Base-by-base conservation (phyloP, 2,329 filamentous ascomycete genomes). In the Cercospora sp. region DNA sequence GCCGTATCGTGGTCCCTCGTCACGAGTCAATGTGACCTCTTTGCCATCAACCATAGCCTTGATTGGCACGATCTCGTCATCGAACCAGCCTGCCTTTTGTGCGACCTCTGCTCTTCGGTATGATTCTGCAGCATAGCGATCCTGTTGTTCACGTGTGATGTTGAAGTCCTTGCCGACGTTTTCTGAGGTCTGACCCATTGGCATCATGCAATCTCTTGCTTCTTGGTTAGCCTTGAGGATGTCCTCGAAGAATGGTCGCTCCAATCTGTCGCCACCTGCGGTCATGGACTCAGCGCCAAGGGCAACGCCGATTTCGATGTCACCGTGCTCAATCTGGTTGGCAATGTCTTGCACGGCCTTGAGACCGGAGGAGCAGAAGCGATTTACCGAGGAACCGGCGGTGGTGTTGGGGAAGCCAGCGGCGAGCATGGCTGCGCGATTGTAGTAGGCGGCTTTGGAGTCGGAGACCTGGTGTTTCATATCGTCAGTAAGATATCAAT, bases 171-270 rank as follows among this genome's bases (percentile, higher is more conserved):
- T 88, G 75, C 90, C 93, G 30, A 99, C 93, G 78, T 98, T 98
- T 84, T 99, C 95, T 68, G 91, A 94, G 2, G 95, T 99, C 88
- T 97, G 96, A 23, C 95, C 95, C 95, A 99, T 99, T 73, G 94
- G 91, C 85, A 93, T 88, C 88, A 94, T 88, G 85, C 93, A 95
- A 82, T 98, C 94, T 58, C 81, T 81, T 0, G 93, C 87, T 78
- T 97, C 92, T 78, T 93, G 90, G 82, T 86, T 91, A 76, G 85
- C 83, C 74, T 83, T 79, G 58, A 92, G 83, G 68, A 98, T 88
- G 71, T 90, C 89, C 72, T 90, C 88, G 79, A 93, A 89, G 81
- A 97, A 95, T 3, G 91, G 89, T 71, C 87, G 81, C 55, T 89
- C 87, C 42, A 93, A 85, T 23, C 86, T 81, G 78, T 94, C 92